Evolutionary conservation across 345 rosid genomes (phyloP).

Genomic region (Eucalyptus tenuipes): DNA sequence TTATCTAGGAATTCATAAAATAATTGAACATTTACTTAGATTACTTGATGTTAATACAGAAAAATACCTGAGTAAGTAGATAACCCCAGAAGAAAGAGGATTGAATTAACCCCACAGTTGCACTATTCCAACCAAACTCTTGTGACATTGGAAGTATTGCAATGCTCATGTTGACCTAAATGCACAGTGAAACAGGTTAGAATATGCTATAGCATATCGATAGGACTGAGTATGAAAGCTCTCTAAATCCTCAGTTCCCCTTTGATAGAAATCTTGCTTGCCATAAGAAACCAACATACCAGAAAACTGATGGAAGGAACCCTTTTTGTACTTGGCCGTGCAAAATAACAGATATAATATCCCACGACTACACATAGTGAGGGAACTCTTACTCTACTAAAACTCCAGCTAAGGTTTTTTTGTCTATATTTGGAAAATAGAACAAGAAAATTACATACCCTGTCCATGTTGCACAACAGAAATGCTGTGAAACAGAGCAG

Average conservation of each 20-base stretch:
- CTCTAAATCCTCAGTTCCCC: background rate
- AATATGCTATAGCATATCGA: background rate
- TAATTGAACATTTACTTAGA: background rate
- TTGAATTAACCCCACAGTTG: slow-evolving; percentile 94
- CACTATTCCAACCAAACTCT: slow-evolving; percentile 91
- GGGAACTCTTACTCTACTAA: background rate
- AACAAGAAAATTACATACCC: slow-evolving; percentile 36
- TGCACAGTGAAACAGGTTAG: background rate
- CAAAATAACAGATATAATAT: background rate
- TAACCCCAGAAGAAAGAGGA: slow-evolving; percentile 99
- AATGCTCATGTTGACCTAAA: slow-evolving; percentile 97
- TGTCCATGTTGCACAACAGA: slow-evolving; percentile 95
- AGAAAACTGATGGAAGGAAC: background rate
- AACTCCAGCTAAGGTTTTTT: background rate
- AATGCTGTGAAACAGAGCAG: slow-evolving; percentile 76
- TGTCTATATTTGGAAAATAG: background rate
- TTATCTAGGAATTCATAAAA: background rate
- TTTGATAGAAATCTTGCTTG: background rate
- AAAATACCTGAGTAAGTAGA: slow-evolving; percentile 77
- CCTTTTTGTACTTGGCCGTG: background rate
- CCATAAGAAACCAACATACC: background rate
- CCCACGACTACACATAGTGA: background rate
- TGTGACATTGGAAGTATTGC: slow-evolving; percentile 96
- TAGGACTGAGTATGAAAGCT: background rate
- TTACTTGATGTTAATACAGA: background rate